Evolutionary conservation across 2,329 filamentous ascomycete species (phyloP).

Genomic region (Diaporthe citriasiana): DNA sequence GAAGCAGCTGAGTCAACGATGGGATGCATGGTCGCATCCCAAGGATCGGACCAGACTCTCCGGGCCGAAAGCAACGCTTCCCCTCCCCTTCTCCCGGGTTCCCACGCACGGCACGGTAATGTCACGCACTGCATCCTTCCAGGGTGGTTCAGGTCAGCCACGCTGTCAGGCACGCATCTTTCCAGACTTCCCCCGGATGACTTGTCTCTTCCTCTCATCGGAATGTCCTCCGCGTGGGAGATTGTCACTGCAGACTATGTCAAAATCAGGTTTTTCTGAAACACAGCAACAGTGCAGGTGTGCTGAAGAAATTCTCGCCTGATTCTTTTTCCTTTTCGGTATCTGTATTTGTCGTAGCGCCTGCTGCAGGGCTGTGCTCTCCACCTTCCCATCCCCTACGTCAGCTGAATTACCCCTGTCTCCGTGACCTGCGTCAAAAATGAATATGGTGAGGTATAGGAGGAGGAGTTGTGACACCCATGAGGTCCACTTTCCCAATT

Average conservation of each 20-base stretch:
- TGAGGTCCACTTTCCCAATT: background rate
- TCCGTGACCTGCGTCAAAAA: background rate
- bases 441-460: background rate
- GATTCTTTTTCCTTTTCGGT: background rate
- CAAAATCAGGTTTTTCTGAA: conserved; percentile 13
- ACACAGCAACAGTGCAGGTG: conserved; percentile 12
- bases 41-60: conserved; percentile 9
- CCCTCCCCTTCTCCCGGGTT: background rate
- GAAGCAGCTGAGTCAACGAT: background rate
- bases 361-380: background rate
- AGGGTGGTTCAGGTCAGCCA: conserved; percentile 1
- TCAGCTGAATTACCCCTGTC: background rate
- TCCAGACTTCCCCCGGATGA: background rate
- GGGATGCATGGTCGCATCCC: conserved; percentile 6
- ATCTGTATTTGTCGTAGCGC: conserved; percentile 6
- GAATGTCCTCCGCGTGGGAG: background rate
- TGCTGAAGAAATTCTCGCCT: conserved; percentile 11
- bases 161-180: conserved; percentile 14
- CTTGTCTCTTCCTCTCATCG: conserved; percentile 2
- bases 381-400: background rate
- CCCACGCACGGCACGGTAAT: background rate
- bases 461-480: background rate
- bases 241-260: background rate
- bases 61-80: background rate
- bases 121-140: conserved; percentile 7